Percentiles rank a stretch among this genome's conserved stretches.
These are phyloP conservation scores for Lasiodiplodia hormozganensis DNA, from an alignment of 2,329 filamentous ascomycete genomes.

Conservation along the genomic window DNA sequence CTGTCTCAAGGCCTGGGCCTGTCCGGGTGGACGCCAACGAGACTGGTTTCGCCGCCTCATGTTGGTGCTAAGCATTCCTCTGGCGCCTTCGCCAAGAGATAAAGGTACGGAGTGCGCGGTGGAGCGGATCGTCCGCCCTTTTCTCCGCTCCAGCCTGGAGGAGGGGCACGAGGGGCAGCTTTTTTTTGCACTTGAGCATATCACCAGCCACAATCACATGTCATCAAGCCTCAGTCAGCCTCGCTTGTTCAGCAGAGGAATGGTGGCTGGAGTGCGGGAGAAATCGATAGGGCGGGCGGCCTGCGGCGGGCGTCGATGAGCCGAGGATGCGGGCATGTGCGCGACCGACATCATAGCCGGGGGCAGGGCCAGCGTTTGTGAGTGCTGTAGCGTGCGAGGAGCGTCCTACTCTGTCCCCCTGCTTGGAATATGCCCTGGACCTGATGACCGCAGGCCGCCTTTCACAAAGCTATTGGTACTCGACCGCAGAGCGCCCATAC, in stretches of 20 bases:
- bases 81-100: not conserved
- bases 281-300: not conserved
- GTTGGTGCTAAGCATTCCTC: not conserved
- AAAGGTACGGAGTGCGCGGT: not conserved
- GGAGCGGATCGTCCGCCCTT: constrained; percentile 5
- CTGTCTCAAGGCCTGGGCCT: not conserved
- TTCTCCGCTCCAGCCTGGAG: not conserved
- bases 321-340: constrained; percentile 27
- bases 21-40: not conserved
- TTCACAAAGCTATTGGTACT: not conserved
- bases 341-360: constrained; percentile 25
- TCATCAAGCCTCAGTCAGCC: not conserved
- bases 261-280: constrained; percentile 13
- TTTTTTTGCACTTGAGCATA: not conserved
- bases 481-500: not conserved
- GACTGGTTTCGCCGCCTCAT: not conserved
- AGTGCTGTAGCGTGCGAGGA: not conserved
- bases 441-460: not conserved
- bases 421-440: not conserved
- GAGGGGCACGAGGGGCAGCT: not conserved
- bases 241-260: not conserved
- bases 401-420: not conserved
- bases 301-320: constrained; percentile 3
- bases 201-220: constrained; percentile 29
- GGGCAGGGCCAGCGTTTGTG: constrained; percentile 1